Conservation (phyloP, 2,329 filamentous ascomycete genomes). For the Penicillium glabrum region DNA sequence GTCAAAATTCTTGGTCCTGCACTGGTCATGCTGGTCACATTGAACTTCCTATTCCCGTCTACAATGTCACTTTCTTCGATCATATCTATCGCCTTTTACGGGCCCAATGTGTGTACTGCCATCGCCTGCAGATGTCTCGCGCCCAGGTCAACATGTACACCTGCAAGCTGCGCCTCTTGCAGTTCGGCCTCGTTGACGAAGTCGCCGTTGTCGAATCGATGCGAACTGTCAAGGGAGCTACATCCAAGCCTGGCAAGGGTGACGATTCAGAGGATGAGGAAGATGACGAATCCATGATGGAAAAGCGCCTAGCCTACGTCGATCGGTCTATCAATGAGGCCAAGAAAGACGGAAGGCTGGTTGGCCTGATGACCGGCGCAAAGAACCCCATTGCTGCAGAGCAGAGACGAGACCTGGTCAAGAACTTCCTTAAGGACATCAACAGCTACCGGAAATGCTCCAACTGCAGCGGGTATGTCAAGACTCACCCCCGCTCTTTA, state of each 20-base stretch:
- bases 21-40: slow-evolving; percentile 95
- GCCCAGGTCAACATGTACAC: slow-evolving; percentile 74
- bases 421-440: slow-evolving; percentile 77
- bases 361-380: slow-evolving; percentile 47
- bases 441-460: slow-evolving; percentile 68
- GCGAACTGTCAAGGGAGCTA: slow-evolving; percentile 44
- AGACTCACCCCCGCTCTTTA: not conserved
- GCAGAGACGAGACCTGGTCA: slow-evolving; percentile 72
- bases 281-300: slow-evolving; percentile 52
- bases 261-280: slow-evolving; percentile 68
- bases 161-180: slow-evolving; percentile 82
- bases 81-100: slow-evolving; percentile 82
- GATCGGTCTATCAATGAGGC: slow-evolving; percentile 67
- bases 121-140: slow-evolving; percentile 76
- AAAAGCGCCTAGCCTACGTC: slow-evolving; percentile 67
- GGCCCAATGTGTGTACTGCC: slow-evolving; percentile 88
- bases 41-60: slow-evolving; percentile 87
- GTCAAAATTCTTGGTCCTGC: slow-evolving; percentile 76
- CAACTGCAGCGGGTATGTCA: slow-evolving; percentile 56
- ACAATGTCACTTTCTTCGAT: slow-evolving; percentile 96
- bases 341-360: slow-evolving; percentile 47
- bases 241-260: slow-evolving; percentile 44
- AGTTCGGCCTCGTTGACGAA: slow-evolving; percentile 77
- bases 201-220: slow-evolving; percentile 59
- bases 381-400: slow-evolving; percentile 85